Percentiles rank a stretch among this genome's conserved stretches.
These are phyloP conservation scores for Fusarium anthophilum DNA, from an alignment of 2,329 filamentous ascomycete genomes.

Conservation along the genomic window DNA sequence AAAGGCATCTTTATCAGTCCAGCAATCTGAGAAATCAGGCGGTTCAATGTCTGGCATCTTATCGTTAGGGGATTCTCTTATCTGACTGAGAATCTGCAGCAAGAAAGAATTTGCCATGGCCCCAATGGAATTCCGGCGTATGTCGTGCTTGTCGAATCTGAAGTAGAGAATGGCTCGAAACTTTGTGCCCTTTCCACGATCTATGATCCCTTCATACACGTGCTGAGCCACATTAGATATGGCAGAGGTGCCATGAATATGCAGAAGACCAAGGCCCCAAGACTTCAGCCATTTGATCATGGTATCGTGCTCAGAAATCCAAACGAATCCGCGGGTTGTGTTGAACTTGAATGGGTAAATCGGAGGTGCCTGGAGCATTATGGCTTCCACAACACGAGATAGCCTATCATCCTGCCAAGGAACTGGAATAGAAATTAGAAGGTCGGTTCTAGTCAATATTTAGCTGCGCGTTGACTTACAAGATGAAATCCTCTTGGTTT, in stretches of 20 bases:
- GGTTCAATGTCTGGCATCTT: background rate
- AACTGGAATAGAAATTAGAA: background rate
- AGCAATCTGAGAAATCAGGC: background rate
- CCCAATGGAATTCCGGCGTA: background rate
- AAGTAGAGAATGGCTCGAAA: background rate
- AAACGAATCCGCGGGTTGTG: background rate
- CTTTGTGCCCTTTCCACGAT: no score
- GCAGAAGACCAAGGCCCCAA: background rate
- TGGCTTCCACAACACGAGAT: background rate
- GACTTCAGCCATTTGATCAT: background rate
- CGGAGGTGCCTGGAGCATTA: background rate
- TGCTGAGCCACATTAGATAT: background rate
- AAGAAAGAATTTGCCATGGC: background rate
- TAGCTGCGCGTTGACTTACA: background rate
- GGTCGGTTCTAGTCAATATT: no score
- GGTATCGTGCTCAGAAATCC: background rate
- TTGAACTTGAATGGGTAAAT: background rate
- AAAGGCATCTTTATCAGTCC: background rate
- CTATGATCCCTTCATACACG: background rate
- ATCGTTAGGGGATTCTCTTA: background rate
- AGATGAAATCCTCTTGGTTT: background rate
- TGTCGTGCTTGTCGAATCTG: background rate
- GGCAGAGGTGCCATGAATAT: background rate
- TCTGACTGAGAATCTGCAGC: background rate
- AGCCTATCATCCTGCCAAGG: background rate